Percentiles rank a stretch among this genome's conserved stretches.
Conservation (phyloP, 345 rosid species). For the Sonneratia caseolaris region DNA sequence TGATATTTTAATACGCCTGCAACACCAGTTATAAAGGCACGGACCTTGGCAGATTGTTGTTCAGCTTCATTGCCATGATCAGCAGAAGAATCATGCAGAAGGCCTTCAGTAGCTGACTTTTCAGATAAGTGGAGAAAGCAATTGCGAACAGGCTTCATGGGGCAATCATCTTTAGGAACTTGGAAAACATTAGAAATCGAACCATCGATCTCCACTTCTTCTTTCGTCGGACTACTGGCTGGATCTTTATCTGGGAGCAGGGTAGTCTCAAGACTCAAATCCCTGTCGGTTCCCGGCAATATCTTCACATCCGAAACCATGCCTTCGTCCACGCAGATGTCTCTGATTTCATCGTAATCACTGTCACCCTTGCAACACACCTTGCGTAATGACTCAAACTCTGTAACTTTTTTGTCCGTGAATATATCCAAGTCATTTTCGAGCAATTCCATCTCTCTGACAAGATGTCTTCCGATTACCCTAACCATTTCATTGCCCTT, state of each 20-base stretch:
- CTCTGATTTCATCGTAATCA: constrained; percentile 51
- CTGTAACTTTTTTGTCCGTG: constrained; percentile 56
- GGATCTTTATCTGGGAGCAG: not conserved
- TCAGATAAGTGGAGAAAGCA: constrained; percentile 5
- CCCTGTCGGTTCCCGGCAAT: constrained; percentile 25
- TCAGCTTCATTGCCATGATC: not conserved
- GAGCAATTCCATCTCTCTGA: constrained; percentile 13
- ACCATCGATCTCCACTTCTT: not conserved
- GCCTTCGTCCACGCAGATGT: constrained; percentile 71
- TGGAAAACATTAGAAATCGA: not conserved
- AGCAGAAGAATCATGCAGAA: not conserved
- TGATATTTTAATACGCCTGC: not conserved
- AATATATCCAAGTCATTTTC: constrained; percentile 31
- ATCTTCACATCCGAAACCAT: constrained; percentile 44
- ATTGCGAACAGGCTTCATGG: not conserved
- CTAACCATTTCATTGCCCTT: constrained; percentile 12
- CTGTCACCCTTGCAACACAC: constrained; percentile 50
- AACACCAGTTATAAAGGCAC: not conserved
- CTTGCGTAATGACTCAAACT: constrained; percentile 42
- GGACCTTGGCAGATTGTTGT: not conserved
- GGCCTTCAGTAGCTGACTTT: not conserved
- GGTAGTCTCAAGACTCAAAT: not conserved
- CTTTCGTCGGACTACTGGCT: not conserved
- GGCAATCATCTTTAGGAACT: not conserved
- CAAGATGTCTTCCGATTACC: constrained; percentile 12